Conservation (phyloP, 257 asterid species). For the Solanum pinnatisectum region DNA sequence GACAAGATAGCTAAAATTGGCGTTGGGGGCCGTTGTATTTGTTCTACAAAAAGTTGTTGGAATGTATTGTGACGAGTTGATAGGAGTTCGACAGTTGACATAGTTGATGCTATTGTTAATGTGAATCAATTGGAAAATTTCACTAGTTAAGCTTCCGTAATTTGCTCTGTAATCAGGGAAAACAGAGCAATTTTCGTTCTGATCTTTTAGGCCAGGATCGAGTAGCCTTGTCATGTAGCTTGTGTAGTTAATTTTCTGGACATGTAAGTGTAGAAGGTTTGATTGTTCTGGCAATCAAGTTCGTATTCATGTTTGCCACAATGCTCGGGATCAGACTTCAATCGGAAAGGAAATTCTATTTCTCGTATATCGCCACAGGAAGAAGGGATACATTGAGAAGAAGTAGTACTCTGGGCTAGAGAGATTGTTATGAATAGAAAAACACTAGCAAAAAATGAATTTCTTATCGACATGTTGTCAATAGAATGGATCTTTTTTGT, state of each 20-base stretch:
- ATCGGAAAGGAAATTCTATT: constrained; percentile 43
- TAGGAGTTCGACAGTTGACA: constrained; percentile 28
- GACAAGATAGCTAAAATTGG: constrained; percentile 13
- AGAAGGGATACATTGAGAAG: constrained; percentile 18
- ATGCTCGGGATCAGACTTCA: constrained; percentile 23
- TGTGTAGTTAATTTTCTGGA: constrained; percentile 23
- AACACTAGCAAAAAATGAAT: constrained; percentile 9
- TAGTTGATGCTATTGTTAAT: background rate
- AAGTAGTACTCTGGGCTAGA: constrained; percentile 14
- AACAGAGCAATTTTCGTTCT: background rate
- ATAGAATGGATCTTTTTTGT: background rate
- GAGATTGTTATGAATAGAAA: background rate
- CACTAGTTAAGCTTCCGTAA: background rate
- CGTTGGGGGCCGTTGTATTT: background rate
- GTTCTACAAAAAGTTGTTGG: constrained; percentile 25
- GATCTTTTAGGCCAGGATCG: constrained; percentile 30
- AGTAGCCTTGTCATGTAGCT: constrained; percentile 35
- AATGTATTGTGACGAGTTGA: constrained; percentile 18
- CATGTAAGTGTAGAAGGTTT: constrained; percentile 1
- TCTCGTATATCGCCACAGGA: constrained; percentile 30
- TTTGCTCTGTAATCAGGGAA: background rate
- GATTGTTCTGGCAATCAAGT: constrained; percentile 39
- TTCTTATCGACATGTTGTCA: background rate
- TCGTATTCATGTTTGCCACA: constrained; percentile 27
- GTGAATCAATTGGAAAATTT: background rate